phyloP scores from a whole-genome alignment of 768 basidiomycete species.

The Suillus brevipes region DNA sequence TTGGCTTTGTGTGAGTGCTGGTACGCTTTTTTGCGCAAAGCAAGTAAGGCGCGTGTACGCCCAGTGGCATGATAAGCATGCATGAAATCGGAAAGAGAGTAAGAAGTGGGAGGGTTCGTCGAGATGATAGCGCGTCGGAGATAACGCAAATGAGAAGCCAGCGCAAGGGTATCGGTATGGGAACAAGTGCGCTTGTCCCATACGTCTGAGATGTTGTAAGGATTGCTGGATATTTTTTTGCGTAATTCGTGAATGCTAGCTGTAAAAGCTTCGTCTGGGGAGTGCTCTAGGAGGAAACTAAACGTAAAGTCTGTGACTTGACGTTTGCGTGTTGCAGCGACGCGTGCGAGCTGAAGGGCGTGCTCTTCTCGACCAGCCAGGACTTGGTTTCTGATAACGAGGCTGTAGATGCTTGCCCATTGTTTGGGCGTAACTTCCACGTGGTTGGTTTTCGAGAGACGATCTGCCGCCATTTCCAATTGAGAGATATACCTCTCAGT shows the following conservation, averaged over 20 bases:
- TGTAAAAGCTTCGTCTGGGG: constrained; percentile 14
- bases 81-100: constrained; percentile 19
- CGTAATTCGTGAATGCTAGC: constrained; percentile 17
- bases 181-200: constrained; percentile 1
- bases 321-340: constrained; percentile 29
- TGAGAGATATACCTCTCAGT: constrained; percentile 40
- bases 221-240: not conserved
- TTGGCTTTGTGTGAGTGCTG: constrained; percentile 26
- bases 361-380: constrained; percentile 37
- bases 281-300: constrained; percentile 29
- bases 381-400: constrained; percentile 44
- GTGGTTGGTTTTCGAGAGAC: constrained; percentile 10
- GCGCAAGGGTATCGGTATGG: not conserved
- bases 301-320: constrained; percentile 40
- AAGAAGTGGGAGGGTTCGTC: constrained; percentile 21
- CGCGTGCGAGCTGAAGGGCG: constrained; percentile 49
- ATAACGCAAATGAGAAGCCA: constrained; percentile 24
- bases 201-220: constrained; percentile 1
- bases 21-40: constrained; percentile 23
- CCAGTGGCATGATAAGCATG: constrained; percentile 24
- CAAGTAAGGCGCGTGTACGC: constrained; percentile 18
- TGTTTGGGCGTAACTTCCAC: constrained; percentile 5
- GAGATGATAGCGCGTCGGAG: constrained; percentile 27
- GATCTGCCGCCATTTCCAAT: constrained; percentile 21
- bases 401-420: constrained; percentile 28